Base-by-base conservation (phyloP, 2,329 filamentous ascomycete genomes). In the Penicillium polonicum region DNA sequence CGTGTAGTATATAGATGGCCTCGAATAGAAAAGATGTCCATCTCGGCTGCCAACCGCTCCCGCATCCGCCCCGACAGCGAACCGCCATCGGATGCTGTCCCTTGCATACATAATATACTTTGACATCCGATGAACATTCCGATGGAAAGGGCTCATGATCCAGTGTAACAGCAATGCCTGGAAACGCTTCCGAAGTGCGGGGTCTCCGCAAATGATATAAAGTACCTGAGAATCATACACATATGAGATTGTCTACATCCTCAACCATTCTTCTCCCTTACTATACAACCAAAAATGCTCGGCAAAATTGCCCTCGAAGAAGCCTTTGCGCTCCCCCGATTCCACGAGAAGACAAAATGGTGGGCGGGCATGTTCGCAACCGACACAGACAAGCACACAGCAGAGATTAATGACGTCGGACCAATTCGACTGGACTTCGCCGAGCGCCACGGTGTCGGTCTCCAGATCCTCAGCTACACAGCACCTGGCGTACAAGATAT, bases 231-330 rank as follows among this genome's bases (percentile, higher is more conserved):
- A 36, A 41, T 17, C 44, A 33, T n/a, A 17, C 15, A 7, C n/a
- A 5, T 21, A 21, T 21, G 17, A 17, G 19, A 38, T 49, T 38
- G 17, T 38, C 15, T 19, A 36, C 17, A 38, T 48, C 13, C 49
- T 17, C 25, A 29, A 25, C 7, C 33, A 4, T 25, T 48, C 44
- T 38, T 23, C 12, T 12, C 25, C 7, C 36, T 31, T 13, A 31
- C n/a, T 23, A 31, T 10, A 43, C 17, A 46, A 39, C 12, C 52
- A 65, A 66, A 44, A 25, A 86, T 86, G 83, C 72, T 80, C 13
- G 85, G 85, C 59, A 87, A 88, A 61, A 79, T 87, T 57, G 82
- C 82, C 13, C 76, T 87, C 23, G 85, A 87, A 69, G 85, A 87
- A 72, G 83, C 84, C 15, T 87, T 86, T 61, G 82, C 81, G 59